Percentiles rank a stretch among this genome's conserved stretches.
Conservation (phyloP, 2,329 filamentous ascomycete species). For the Sporothrix sp. region DNA sequence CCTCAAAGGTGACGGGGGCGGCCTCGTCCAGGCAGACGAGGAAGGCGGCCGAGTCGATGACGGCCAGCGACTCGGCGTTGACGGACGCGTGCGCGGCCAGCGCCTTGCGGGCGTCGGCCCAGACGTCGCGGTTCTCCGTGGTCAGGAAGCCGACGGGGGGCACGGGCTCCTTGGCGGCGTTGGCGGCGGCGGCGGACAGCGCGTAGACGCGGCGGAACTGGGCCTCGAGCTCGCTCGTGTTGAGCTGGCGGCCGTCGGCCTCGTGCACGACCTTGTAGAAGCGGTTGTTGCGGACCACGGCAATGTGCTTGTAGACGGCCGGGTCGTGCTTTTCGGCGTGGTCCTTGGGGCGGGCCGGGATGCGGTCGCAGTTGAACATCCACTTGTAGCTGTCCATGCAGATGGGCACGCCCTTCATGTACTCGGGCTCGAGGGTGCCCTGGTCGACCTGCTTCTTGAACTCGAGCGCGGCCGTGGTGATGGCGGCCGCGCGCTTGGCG, state of each 20-base stretch:
- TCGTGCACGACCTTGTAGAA: conserved; percentile 90
- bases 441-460: conserved; percentile 90
- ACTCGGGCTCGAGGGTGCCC: conserved; percentile 83
- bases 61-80: conserved; percentile 68
- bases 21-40: conserved; percentile 90
- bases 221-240: conserved; percentile 76
- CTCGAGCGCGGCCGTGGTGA: conserved; percentile 74
- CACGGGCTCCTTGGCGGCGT: conserved; percentile 38
- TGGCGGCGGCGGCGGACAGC: conserved; percentile 39
- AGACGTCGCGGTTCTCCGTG: conserved; percentile 85
- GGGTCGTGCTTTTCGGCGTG: conserved; percentile 71
- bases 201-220: conserved; percentile 83
- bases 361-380: conserved; percentile 94
- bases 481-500: conserved; percentile 83
- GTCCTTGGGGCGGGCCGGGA: conserved; percentile 74
- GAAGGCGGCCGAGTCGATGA: conserved; percentile 83
- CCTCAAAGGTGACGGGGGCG: conserved; percentile 82
- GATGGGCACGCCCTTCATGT: conserved; percentile 95
- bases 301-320: conserved; percentile 67
- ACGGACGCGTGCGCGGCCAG: conserved; percentile 66
- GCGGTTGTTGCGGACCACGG: conserved; percentile 89
- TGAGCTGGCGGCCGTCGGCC: conserved; percentile 74
- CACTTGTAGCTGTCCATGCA: conserved; percentile 98
- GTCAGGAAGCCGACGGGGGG: conserved; percentile 78
- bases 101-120: conserved; percentile 71